These are phyloP conservation scores for Umbelopsis sp. DNA, from an alignment of 192 early-diverging fungal species.

Conservation along the genomic window DNA sequence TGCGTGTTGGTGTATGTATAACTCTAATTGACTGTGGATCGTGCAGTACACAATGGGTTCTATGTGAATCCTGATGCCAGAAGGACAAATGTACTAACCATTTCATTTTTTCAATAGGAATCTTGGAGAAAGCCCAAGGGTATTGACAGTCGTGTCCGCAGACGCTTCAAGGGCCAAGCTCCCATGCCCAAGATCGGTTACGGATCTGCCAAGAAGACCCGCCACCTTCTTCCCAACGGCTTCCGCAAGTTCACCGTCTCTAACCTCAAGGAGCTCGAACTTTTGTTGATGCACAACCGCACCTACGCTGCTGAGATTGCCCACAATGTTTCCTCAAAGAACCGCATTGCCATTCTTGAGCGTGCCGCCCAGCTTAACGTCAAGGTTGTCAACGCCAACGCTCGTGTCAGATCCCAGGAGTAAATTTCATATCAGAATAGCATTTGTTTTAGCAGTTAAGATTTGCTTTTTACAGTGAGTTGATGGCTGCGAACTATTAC, in stretches of 20 bases:
- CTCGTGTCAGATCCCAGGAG: constrained; percentile 79
- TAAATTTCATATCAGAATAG: constrained; percentile 42
- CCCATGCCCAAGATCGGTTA: constrained; percentile 99
- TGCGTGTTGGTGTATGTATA: constrained; percentile 80
- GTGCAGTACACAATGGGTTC: neutral
- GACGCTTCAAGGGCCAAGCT: constrained; percentile 97
- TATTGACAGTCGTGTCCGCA: constrained; percentile 99
- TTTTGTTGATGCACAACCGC: constrained; percentile 99
- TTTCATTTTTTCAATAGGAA: constrained; percentile 53
- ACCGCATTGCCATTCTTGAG: constrained; percentile 90
- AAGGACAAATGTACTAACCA: neutral
- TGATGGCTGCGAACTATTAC: constrained; percentile 15
- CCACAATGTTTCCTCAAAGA: constrained; percentile 94
- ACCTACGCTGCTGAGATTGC: constrained; percentile 99
- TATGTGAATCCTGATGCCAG: neutral
- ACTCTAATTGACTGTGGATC: neutral
- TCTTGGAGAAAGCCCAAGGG: constrained; percentile 99
- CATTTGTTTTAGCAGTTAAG: constrained; percentile 16
- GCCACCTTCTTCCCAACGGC: constrained; percentile 95
- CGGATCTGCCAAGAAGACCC: constrained; percentile 95
- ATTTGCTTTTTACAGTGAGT: constrained; percentile 11
- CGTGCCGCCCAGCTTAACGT: constrained; percentile 95
- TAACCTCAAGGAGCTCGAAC: constrained; percentile 91
- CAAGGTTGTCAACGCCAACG: constrained; percentile 94
- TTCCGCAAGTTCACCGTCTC: constrained; percentile 98